A percentile compares a stretch with the other conserved stretches of the same genome.
Evolutionary conservation across 352 stramenopile species (phyloP).

Genomic region (Globisporangium sylvaticum): DNA sequence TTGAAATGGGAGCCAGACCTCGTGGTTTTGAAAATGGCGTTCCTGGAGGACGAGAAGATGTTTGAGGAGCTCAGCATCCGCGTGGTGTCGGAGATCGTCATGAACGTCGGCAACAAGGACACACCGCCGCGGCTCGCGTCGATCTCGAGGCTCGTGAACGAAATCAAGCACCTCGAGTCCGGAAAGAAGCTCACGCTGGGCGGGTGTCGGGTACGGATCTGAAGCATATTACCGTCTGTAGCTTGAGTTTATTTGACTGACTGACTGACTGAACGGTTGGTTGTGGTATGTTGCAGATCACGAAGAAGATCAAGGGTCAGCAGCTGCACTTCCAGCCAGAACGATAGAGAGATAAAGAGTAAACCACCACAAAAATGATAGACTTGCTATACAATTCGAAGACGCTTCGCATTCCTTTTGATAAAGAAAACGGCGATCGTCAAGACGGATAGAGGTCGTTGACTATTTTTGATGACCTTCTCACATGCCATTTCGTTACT

Average conservation of each 20-base stretch:
- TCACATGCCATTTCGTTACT: background rate
- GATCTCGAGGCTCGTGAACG: conserved; percentile 32
- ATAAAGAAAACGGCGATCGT: background rate
- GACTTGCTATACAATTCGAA: background rate
- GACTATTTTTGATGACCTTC: background rate
- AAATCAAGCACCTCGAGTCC: conserved; percentile 44
- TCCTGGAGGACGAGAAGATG: conserved; percentile 44
- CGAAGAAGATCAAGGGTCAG: conserved; percentile 35
- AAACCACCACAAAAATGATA: background rate
- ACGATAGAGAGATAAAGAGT: background rate
- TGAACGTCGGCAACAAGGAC: conserved; percentile 49
- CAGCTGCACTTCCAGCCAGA: conserved; percentile 39
- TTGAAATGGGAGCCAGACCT: conserved; percentile 16
- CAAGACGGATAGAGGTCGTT: background rate
- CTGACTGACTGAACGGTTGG: background rate
- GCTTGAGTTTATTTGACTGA: background rate
- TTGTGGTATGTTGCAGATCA: conserved; percentile 10
- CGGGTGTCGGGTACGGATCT: conserved; percentile 48
- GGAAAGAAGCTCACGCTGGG: conserved; percentile 70
- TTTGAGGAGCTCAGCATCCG: conserved; percentile 73
- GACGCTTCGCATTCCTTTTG: background rate
- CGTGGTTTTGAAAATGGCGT: conserved; percentile 34
- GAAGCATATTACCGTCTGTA: background rate
- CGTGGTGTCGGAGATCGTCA: conserved; percentile 50
- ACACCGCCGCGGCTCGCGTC: conserved; percentile 58